A percentile compares a stretch with the other conserved stretches of the same genome.
Evolutionary conservation across 192 early-diverging fungal genomes (phyloP).

Genomic region (Coemansia sp.): DNA sequence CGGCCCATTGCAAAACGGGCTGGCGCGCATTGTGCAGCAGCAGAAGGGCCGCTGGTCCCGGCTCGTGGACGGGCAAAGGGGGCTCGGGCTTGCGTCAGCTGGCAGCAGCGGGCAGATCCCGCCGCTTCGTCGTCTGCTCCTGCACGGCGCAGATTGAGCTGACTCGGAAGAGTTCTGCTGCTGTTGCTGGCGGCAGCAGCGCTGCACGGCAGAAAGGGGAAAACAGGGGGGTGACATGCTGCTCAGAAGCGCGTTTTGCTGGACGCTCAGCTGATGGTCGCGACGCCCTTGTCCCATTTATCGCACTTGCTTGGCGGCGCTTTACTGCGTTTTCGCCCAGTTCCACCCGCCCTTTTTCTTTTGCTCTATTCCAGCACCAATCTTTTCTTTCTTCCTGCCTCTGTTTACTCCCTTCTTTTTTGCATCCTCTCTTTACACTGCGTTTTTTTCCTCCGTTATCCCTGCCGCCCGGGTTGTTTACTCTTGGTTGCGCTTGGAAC

Average conservation of each 20-base stretch:
- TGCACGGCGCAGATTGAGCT: background rate
- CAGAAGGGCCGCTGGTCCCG: background rate
- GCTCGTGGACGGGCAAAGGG: background rate
- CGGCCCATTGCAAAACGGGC: background rate
- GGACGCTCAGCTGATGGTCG: background rate
- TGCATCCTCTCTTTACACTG: background rate
- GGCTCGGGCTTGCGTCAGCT: background rate
- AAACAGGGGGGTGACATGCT: background rate
- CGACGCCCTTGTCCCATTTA: background rate
- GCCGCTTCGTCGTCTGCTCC: background rate
- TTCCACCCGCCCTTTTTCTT: conserved; percentile 12
- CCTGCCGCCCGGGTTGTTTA: background rate
- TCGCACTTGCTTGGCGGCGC: background rate
- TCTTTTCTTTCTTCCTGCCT: conserved; percentile 1
- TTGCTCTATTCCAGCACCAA: conserved; percentile 7
- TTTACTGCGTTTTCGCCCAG: background rate
- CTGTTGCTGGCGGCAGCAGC: background rate
- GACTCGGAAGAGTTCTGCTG: too few relatives aligned
- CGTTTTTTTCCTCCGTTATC: conserved; percentile 20
- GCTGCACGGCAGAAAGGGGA: background rate
- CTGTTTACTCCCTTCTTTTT: background rate
- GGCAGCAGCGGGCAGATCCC: background rate
- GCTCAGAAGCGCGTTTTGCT: background rate
- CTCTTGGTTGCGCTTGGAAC: too few relatives aligned
- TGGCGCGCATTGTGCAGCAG: background rate